Base-by-base conservation (phyloP, 1,139 yeast species). In the Candida glucosophila region DNA sequence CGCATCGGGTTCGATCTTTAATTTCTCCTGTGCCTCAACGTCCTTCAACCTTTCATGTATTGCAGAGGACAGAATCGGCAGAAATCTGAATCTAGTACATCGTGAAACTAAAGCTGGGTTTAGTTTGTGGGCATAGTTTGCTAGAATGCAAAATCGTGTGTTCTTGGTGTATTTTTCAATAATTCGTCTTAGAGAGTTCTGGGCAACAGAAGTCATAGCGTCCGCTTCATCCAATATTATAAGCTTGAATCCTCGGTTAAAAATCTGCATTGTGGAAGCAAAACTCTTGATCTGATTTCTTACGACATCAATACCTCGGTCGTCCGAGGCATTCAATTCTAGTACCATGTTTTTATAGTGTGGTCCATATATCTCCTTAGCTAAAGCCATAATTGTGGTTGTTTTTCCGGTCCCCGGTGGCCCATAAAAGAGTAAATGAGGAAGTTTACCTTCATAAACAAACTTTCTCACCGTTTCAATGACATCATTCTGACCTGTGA, bases 381-480 rank as follows among this genome's bases (percentile, higher is more conserved):
- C 96, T 32, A 90, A 57, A 1, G 97, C 97, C 18, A 82, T 70
- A 34, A 90, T 82, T 2, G 96, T 88, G 1, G 95, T 83, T 0
- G 98, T 90, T 49, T 90, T 90, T 36, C 98, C 98, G 0, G 96
- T 88, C 14, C 98, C 98, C 14, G 98, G 97, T 0, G 97, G 97
- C 0, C 98, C 98, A 50, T 90, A 88, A 52, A 90, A 88, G 24
- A 88, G 58, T 35, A 88, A 55, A 54, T 88, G 97, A 2, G 98
- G 98, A 26, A 90, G 62, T 41, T 74, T 73, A 8, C 93, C 90
- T 33, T 80, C 82, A 34, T 73, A 71, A 12, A 88, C 88, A 50
- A 92, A 88, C 49, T 77, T 79, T 23, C 86, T 71, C 12, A 90
- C 85, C 9, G 77, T 90, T 16, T 71, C 69, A 11, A 90, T 86